A percentile compares a stretch with the other conserved stretches of the same genome.
Evolutionary conservation across 2,329 filamentous ascomycete species (phyloP).

Genomic region (Ophiognomonia clavigignenti-juglandacearum): DNA sequence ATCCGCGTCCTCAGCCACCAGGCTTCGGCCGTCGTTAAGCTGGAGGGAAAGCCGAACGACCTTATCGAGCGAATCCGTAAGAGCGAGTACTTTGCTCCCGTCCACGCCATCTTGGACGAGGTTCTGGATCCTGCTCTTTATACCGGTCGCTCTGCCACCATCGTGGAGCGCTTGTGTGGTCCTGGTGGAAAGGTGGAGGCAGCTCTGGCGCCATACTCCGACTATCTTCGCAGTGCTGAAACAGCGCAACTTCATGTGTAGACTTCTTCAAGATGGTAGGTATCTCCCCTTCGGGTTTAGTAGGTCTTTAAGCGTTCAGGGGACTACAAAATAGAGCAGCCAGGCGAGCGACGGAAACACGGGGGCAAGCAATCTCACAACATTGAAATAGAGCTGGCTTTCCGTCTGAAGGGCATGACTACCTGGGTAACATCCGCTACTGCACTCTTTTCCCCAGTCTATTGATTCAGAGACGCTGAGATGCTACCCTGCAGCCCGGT

Average conservation of each 20-base stretch:
- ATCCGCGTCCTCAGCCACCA: slow-evolving; percentile 79
- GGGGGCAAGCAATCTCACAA: too few species aligned
- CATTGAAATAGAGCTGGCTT: too few species aligned
- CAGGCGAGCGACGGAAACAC: too few species aligned
- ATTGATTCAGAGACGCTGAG: too few species aligned
- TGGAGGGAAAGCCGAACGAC: slow-evolving; percentile 69
- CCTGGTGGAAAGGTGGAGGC: slow-evolving; percentile 33
- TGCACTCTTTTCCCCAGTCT: too few species aligned
- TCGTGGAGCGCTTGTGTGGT: slow-evolving; percentile 42
- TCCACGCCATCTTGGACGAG: slow-evolving; percentile 63
- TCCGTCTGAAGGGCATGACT: too few species aligned
- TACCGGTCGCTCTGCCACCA: slow-evolving; percentile 38
- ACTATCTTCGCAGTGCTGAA: slow-evolving; percentile 28
- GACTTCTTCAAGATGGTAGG: too few species aligned
- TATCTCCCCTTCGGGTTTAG: too few species aligned
- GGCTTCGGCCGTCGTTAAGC: slow-evolving; percentile 58
- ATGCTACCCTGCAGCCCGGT: too few species aligned
- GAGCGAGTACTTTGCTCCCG: slow-evolving; percentile 69
- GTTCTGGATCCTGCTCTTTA: slow-evolving; percentile 59
- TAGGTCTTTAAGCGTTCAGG: too few species aligned
- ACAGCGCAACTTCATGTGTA: slow-evolving; percentile 33
- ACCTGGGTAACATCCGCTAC: too few species aligned
- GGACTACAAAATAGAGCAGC: too few species aligned
- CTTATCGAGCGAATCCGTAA: slow-evolving; percentile 71
- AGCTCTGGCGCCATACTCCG: slow-evolving; percentile 32